These are phyloP conservation scores for Neotropicomus parvogracilis DNA, from an alignment of 1,284 basidiomycete genomes.

Conservation along the genomic window DNA sequence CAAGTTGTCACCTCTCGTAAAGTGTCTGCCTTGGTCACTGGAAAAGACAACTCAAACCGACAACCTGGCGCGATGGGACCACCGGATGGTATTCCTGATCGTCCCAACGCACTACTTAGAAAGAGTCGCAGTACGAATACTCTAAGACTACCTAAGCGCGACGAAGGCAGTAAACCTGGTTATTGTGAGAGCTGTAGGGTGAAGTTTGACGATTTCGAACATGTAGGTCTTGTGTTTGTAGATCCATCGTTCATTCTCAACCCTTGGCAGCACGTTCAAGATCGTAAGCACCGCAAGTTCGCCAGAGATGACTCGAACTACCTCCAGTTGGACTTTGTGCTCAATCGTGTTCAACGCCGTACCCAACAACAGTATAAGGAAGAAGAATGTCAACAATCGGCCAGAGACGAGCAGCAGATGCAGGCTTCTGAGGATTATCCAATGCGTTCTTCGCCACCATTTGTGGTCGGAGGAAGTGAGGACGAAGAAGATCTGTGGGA, in stretches of 20 bases:
- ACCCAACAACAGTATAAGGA: conserved; percentile 46
- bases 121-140: conserved; percentile 80
- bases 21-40: conserved; percentile 34
- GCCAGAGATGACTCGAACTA: conserved; percentile 83
- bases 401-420: conserved; percentile 13
- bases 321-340: conserved; percentile 74
- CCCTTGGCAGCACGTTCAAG: conserved; percentile 66
- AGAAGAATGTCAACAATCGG: conserved; percentile 19
- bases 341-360: conserved; percentile 70
- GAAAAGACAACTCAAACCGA: conserved; percentile 31
- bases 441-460: conserved; percentile 27
- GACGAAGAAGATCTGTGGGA: conserved; percentile 29
- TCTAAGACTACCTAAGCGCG: conserved; percentile 66
- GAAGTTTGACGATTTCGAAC: conserved; percentile 87
- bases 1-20: conserved; percentile 63
- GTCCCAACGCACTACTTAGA: conserved; percentile 47
- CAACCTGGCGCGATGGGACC: conserved; percentile 60
- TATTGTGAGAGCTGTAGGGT: conserved; percentile 97
- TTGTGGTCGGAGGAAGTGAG: conserved; percentile 6
- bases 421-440: conserved; percentile 28
- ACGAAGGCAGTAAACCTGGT: conserved; percentile 87
- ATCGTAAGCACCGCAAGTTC: conserved; percentile 82
- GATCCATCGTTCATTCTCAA: conserved; percentile 3
- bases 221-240: conserved; percentile 47
- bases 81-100: conserved; percentile 54